These are phyloP conservation scores for Lecanoromycetidae sp. DNA, from an alignment of 2,329 filamentous ascomycete genomes.

Conservation along the genomic window DNA sequence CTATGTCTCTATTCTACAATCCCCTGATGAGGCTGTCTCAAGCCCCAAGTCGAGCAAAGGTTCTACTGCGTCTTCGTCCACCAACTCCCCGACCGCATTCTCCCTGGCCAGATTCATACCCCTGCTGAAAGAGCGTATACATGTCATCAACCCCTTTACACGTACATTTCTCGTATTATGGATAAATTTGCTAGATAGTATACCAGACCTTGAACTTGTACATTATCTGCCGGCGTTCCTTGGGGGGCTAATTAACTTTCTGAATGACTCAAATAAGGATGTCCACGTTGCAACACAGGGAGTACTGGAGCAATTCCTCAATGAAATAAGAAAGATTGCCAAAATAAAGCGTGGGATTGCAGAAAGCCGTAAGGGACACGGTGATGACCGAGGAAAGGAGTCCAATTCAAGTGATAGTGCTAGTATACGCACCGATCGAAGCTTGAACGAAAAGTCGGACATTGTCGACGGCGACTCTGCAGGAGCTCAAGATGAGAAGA, in stretches of 20 bases:
- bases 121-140: slow-evolving; percentile 83
- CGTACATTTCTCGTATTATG: slow-evolving; percentile 90
- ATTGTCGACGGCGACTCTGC: slow-evolving; percentile 36
- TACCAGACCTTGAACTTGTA: slow-evolving; percentile 90
- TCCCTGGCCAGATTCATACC: slow-evolving; percentile 86
- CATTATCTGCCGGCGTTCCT: slow-evolving; percentile 86
- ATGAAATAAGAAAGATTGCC: slow-evolving; percentile 88
- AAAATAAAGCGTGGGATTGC: slow-evolving; percentile 83
- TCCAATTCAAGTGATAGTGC: slow-evolving; percentile 58
- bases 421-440: slow-evolving; percentile 43
- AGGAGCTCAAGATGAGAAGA: slow-evolving; percentile 44
- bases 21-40: slow-evolving; percentile 39
- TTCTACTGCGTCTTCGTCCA: slow-evolving; percentile 26
- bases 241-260: slow-evolving; percentile 75
- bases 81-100: slow-evolving; percentile 70
- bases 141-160: slow-evolving; percentile 88
- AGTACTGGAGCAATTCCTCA: slow-evolving; percentile 78
- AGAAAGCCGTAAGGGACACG: slow-evolving; percentile 62
- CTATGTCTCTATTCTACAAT: slow-evolving; percentile 79
- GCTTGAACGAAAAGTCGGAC: slow-evolving; percentile 36
- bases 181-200: slow-evolving; percentile 89
- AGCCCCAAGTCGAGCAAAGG: slow-evolving; percentile 31
- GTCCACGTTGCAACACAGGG: slow-evolving; percentile 89
- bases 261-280: slow-evolving; percentile 81
- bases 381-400: slow-evolving; percentile 55